A percentile compares a stretch with the other conserved stretches of the same genome.
These are phyloP conservation scores for Tephrocybe sp. DNA, from an alignment of 768 basidiomycete species.

Conservation along the genomic window DNA sequence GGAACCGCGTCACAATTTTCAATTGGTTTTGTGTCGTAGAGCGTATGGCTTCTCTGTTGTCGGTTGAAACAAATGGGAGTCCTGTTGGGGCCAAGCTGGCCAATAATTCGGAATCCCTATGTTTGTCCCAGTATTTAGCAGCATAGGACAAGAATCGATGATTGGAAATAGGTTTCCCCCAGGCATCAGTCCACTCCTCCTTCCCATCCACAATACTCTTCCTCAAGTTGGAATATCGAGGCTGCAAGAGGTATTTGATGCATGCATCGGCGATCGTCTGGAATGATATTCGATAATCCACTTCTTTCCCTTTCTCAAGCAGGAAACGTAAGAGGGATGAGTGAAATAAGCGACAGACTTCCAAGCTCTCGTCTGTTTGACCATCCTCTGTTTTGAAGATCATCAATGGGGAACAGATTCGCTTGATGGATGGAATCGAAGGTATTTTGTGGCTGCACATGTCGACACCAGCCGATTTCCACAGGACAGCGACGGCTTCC, in stretches of 20 bases:
- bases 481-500: not conserved
- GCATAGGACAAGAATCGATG: constrained; percentile 5
- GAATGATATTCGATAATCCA: not conserved
- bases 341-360: constrained; percentile 3
- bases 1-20: not conserved
- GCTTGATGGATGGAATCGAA: constrained; percentile 2
- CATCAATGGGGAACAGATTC: not conserved
- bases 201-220: not conserved
- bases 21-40: not conserved
- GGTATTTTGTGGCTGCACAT: no score
- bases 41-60: not conserved
- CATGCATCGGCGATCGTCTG: not conserved
- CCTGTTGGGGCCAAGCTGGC: not conserved
- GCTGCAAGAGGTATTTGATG: not conserved
- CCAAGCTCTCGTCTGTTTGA: not conserved
- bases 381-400: not conserved
- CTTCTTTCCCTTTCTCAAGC: no score
- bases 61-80: not conserved
- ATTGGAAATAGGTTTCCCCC: not conserved
- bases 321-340: not conserved
- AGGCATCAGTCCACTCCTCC: not conserved
- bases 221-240: not conserved
- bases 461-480: not conserved
- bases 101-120: not conserved
- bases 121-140: constrained; percentile 2